Percentiles rank a stretch among this genome's conserved stretches.
These are phyloP conservation scores for Camelina sativa DNA, from an alignment of 345 rosid genomes.

Conservation along the genomic window DNA sequence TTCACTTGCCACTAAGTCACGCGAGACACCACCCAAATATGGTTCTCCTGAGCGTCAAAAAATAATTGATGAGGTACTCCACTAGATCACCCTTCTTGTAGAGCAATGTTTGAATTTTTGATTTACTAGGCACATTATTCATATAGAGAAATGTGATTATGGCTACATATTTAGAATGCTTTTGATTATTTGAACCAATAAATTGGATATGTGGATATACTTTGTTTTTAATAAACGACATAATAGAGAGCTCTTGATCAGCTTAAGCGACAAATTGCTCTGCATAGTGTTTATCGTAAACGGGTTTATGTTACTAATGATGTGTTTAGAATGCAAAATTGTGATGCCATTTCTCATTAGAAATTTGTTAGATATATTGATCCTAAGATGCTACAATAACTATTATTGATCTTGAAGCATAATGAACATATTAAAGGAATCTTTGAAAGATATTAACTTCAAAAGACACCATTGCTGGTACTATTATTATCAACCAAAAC, in stretches of 20 bases:
- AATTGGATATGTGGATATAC: neutral
- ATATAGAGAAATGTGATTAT: neutral
- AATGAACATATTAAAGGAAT: neutral
- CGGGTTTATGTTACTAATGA: neutral
- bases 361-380: neutral
- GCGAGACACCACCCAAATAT: conserved; percentile 68
- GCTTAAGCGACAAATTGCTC: neutral
- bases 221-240: no score
- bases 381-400: neutral
- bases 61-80: conserved; percentile 77
- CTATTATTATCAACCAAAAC: neutral
- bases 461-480: neutral
- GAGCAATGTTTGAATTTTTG: neutral
- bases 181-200: neutral
- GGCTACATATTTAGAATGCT: neutral
- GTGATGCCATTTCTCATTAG: neutral
- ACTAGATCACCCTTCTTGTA: conserved; percentile 13
- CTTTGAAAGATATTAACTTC: neutral
- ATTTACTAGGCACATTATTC: neutral
- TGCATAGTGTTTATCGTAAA: neutral
- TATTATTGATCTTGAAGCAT: conserved; percentile 16
- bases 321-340: conserved; percentile 11
- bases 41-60: conserved; percentile 84
- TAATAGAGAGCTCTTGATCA: neutral
- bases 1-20: conserved; percentile 79